Evolutionary conservation across 768 basidiomycete genomes (phyloP).

Genomic region (Boletellus ananiceps): DNA sequence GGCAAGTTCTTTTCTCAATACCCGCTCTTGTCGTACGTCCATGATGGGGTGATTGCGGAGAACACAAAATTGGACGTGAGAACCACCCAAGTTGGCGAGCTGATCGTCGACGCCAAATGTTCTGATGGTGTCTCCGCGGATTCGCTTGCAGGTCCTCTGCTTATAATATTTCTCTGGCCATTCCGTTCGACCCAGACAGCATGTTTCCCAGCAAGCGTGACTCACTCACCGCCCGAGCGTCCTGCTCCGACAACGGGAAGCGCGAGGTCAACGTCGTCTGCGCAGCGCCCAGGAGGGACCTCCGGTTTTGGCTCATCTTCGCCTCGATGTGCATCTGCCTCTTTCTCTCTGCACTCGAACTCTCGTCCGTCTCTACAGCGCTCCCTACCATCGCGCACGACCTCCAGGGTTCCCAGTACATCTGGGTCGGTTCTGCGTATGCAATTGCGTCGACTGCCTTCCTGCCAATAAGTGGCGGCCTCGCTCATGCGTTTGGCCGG

Average conservation of each 20-base stretch:
- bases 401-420: constrained; percentile 25
- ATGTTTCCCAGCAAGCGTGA: neutral
- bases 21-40: neutral
- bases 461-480: constrained; percentile 34
- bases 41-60: neutral
- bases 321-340: constrained; percentile 21
- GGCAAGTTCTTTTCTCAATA: neutral
- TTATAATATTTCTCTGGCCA: neutral
- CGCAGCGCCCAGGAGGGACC: constrained; percentile 6
- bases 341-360: constrained; percentile 28
- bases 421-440: constrained; percentile 38
- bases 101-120: neutral
- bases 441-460: constrained; percentile 35
- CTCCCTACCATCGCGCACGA: constrained; percentile 33
- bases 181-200: neutral
- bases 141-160: neutral
- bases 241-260: neutral
- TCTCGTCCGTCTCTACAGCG: constrained; percentile 27
- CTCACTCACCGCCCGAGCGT: neutral
- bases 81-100: neutral
- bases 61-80: too few relatives aligned
- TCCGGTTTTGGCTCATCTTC: constrained; percentile 29
- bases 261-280: neutral
- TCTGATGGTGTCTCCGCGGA: neutral
- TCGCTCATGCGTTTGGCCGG: constrained; percentile 31